phyloP scores from a whole-genome alignment of 768 basidiomycete genomes.

The Pleurotus tuoliensis region DNA sequence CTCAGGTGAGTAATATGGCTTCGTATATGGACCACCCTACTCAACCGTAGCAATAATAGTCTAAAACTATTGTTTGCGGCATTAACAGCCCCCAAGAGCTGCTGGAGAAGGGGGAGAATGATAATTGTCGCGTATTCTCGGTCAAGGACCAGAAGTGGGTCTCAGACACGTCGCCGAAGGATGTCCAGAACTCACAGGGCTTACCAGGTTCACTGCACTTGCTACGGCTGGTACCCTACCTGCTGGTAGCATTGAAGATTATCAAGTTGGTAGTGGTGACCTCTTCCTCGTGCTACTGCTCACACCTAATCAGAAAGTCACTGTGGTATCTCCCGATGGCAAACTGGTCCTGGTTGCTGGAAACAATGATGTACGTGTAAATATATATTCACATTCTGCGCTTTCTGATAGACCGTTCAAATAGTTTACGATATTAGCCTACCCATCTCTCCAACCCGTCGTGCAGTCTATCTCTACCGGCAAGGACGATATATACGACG shows the following conservation, averaged over 20 bases:
- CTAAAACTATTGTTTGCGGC: constrained; percentile 69
- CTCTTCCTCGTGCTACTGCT: constrained; percentile 6
- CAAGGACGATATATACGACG: constrained; percentile 80
- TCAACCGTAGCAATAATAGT: constrained; percentile 22
- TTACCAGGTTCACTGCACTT: constrained; percentile 47
- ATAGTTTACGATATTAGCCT: constrained; percentile 64
- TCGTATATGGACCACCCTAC: constrained; percentile 2
- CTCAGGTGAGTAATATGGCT: constrained; percentile 38
- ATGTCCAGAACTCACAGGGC: neutral
- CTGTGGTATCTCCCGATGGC: constrained; percentile 70
- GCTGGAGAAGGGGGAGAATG: constrained; percentile 64
- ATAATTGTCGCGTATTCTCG: constrained; percentile 78
- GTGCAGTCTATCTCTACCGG: constrained; percentile 51
- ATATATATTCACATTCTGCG: constrained; percentile 10
- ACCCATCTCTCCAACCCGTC: constrained; percentile 50
- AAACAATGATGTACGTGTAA: constrained; percentile 54
- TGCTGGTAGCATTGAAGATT: constrained; percentile 65
- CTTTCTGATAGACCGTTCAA: constrained; percentile 3
- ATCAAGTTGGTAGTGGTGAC: constrained; percentile 64
- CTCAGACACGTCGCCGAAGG: neutral
- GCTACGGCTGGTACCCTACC: constrained; percentile 59
- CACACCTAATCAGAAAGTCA: constrained; percentile 69
- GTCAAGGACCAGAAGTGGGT: constrained; percentile 58
- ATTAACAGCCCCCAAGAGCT: constrained; percentile 74
- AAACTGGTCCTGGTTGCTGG: constrained; percentile 69